Evolutionary conservation across 441 rosid species (phyloP), one percentile per base, ranked within the genome.

Genomic region (Erodium texanum): DNA sequence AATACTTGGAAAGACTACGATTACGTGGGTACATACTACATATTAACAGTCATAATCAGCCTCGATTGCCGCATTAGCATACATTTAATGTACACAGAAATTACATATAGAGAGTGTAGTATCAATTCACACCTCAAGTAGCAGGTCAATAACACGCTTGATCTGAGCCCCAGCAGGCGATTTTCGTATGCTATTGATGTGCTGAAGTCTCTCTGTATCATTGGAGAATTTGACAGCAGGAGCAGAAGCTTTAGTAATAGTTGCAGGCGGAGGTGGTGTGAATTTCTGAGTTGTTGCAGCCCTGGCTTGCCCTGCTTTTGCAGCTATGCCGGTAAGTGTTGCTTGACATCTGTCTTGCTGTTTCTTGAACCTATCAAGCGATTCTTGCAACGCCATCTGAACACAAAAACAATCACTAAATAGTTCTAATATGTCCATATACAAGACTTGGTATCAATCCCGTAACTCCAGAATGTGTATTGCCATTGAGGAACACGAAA

Each of bases 141-240:
- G 75, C 66, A 87, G 78, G 70, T 83, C 89, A 19, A 94, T 92
- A 69, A 94, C 98, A 22, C 90, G 91, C 82, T 94, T 94, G 68
- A 92, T 85, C 83, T 89, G 98, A 73, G 93, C 88, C 4, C 99
- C 97, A 15, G 82, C 92, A 56, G 92, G 94, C 16, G 80, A 76
- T 80, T 88, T 94, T 15, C 97, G 82, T 0, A 94, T 86, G 56
- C 79, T 83, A 72, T 85, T 78, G 38, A 91, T 91, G 9, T 71
- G 77, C 67, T 89, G 92, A 73, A 89, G 92, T 24, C 89, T 84
- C 75, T 89, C 87, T 0, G 98, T 89, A 59, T 94, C 90, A 71
- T 82, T 85, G 0, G 98, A 94, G 73, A 92, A 94, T 74, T 84
- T 89, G 69, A 82, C 82, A 6, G 85, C 69, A 24, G 89, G 86